These are phyloP conservation scores for Ophiostoma piceae DNA, from an alignment of 2,329 filamentous ascomycete genomes.

Conservation along the genomic window DNA sequence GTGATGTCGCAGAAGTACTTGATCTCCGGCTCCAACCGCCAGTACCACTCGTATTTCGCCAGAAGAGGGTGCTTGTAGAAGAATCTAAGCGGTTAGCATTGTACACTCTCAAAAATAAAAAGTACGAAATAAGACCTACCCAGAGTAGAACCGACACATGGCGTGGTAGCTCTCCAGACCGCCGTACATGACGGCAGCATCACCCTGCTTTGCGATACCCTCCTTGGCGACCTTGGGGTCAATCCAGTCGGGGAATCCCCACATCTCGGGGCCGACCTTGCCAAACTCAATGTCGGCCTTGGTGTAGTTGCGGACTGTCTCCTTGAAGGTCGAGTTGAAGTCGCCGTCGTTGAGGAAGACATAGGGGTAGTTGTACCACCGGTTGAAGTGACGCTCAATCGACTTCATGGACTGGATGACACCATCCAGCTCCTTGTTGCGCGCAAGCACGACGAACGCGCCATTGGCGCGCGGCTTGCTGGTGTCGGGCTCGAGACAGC, in stretches of 20 bases:
- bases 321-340: conserved; percentile 91
- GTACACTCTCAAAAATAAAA: too few species aligned
- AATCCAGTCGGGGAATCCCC: conserved; percentile 96
- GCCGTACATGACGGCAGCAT: conserved; percentile 97
- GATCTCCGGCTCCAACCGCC: conserved; percentile 97
- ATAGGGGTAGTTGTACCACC: conserved; percentile 98
- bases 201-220: conserved; percentile 92
- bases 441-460: conserved; percentile 88
- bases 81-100: conserved; percentile 49
- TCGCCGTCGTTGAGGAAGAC: conserved; percentile 97
- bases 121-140: conserved; percentile 52
- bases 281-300: conserved; percentile 85
- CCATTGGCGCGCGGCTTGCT: conserved; percentile 81
- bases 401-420: conserved; percentile 97
- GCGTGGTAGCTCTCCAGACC: conserved; percentile 98
- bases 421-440: conserved; percentile 94
- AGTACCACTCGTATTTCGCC: conserved; percentile 98
- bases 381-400: conserved; percentile 96
- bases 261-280: conserved; percentile 83
- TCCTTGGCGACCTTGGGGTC: conserved; percentile 91
- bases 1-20: conserved; percentile 99
- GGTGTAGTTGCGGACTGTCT: conserved; percentile 84
- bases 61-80: conserved; percentile 97
- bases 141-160: conserved; percentile 99
- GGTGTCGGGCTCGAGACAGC: conserved; percentile 77